Base-by-base conservation (phyloP, 2,329 filamentous ascomycete species). In the Sarocladium oryzae region DNA sequence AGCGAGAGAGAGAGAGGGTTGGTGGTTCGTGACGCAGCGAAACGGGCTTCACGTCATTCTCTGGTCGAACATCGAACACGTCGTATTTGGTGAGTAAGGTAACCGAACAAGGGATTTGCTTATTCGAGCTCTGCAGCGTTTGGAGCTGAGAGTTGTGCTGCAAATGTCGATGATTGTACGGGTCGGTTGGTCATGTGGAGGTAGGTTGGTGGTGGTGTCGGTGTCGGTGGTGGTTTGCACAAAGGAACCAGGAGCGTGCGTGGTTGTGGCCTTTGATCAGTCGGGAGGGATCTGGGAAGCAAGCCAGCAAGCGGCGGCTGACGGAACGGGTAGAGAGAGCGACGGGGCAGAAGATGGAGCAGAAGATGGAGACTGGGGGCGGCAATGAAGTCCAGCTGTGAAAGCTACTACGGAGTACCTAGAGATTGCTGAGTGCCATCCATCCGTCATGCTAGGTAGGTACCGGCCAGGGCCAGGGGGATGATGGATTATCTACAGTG, bases 31-130 rank as follows among this genome's bases (percentile, higher is more conserved):
- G 40, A 51, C 28, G 35, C 16, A 23, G 49, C 32, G 21, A 40
- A n/a, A 23, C 28, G 16, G 28, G 23, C 36, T n/a, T 50, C 48
- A 50, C 32, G 33, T 50, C 48, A 50, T 50, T 23, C 32, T 50
- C 21, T n/a, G n/a, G n/a, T 6, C 11, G 33, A 30, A 30, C 7
- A 13, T 30, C 28, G 28, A 7, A 30, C 7, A 7, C 7, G 28
- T 30, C 28, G 28, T 7, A 30, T 30, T 30, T 30, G 7, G 28
- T 7, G 28, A 7, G 13, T 30, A 7, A 7, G 28, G 28, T 13
- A 30, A 30, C 13, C 28, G 28, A 30, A 30, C 7, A 30, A 30
- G 28, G 28, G 7, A 30, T n/a, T n/a, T n/a, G 28, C 7, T 30
- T 7, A 15, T 37, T 8, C 35, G 35, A 37, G 11, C 11, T 18